Base-by-base conservation (phyloP, 371 early-diverging fungal species). In the Rhizopus delemar region DNA sequence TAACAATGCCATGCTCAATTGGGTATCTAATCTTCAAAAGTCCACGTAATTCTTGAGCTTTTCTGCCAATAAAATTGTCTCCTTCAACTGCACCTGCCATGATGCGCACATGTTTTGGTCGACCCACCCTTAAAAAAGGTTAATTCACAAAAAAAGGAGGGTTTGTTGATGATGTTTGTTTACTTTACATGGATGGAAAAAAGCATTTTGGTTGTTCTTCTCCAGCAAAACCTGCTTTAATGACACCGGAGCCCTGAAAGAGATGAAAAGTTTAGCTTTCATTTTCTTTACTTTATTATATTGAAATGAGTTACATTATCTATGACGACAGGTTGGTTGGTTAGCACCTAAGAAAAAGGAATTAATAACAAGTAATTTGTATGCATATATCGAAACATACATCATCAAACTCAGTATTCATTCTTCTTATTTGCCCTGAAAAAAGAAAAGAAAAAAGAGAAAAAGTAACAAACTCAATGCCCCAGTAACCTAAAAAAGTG, bases 21-120 rank as follows among this genome's bases (percentile, higher is more conserved):
- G 98, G 98, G 70, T 98, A 97, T 64, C 85, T 88, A 65, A 98
- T 86, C 59, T 88, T 87, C 53, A 97, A 83, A 53, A 97, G 80
- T 9, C 97, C 98, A 35, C 97, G 88, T 46, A 93, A 77, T 63
- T 96, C 96, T 75, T 95, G 94, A 7, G 96, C 97, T 69, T 90
- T 90, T 51, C 85, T 83, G 11, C 98, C 97, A 63, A 98, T 93
- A 72, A 95, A 97, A 39, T 86, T 85, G 64, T 94, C 95, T 16
- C 94, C 94, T 74, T 96, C 95, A 6, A 92, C 91, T 22, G 95
- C 94, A 61, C 98, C 98, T n/a, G 95, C 95, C 96, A 97, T 96
- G 66, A 95, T 88, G 59, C 95, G 90, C 57, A 85, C 81, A 76
- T 96, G 97, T 69, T 95, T 96, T 46, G 96, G 96, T 51, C 95